Percentiles rank a stretch among this genome's conserved stretches.
Conservation (phyloP, 345 rosid species). For the Aquilaria sinensis region DNA sequence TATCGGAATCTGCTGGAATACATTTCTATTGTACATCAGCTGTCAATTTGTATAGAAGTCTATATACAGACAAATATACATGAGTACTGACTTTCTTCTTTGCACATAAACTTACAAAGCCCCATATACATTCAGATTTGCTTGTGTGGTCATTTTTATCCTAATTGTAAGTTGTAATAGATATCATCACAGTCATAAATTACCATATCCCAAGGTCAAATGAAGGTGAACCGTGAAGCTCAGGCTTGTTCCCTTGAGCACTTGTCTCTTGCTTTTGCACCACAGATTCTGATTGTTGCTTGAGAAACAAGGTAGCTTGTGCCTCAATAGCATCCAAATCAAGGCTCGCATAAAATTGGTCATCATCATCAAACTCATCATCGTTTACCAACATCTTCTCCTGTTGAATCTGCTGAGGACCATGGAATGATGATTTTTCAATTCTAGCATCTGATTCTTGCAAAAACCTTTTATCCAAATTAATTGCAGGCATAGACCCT, state of each 20-base stretch:
- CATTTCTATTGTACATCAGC: too few species aligned
- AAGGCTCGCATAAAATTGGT: constrained; percentile 60
- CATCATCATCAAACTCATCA: constrained; percentile 40
- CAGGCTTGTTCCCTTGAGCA: constrained; percentile 15
- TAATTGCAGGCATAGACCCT: constrained; percentile 36
- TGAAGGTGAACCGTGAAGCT: constrained; percentile 44
- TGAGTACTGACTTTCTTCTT: too few species aligned
- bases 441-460: constrained; percentile 18
- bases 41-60: too few species aligned
- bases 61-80: too few species aligned
- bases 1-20: too few species aligned
- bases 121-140: too few species aligned
- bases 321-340: constrained; percentile 91
- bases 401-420: constrained; percentile 13
- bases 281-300: constrained; percentile 27
- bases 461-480: constrained; percentile 49
- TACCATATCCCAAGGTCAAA: constrained; percentile 86
- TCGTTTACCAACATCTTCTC: constrained; percentile 11
- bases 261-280: constrained; percentile 22
- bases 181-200: not conserved
- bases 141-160: too few species aligned
- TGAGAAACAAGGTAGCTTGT: constrained; percentile 57
- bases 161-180: too few species aligned
- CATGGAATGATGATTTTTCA: constrained; percentile 19
- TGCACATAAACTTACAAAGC: too few species aligned